Conservation (phyloP, 768 basidiomycete genomes). For the Hydnum rufescens region DNA sequence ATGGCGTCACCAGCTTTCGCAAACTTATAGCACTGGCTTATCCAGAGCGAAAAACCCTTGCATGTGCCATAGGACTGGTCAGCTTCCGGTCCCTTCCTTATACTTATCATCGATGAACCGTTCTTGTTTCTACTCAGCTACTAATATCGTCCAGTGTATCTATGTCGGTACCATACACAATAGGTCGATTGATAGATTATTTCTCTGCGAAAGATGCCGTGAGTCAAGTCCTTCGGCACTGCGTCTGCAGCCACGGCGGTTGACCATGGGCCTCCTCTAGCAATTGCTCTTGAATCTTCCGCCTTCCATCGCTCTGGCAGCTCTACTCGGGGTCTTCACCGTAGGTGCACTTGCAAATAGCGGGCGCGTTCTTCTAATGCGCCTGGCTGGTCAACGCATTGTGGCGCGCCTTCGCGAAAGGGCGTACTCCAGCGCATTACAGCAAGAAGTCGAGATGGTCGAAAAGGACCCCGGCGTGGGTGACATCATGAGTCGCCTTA, state of each 20-base stretch:
- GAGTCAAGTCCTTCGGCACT: constrained; percentile 15
- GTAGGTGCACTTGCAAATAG: constrained; percentile 79
- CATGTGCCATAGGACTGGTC: constrained; percentile 45
- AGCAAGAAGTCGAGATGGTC: constrained; percentile 83
- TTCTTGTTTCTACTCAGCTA: constrained; percentile 24
- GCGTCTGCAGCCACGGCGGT: not conserved
- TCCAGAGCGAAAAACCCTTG: constrained; percentile 61
- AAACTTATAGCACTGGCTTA: constrained; percentile 62
- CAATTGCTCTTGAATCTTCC: constrained; percentile 66
- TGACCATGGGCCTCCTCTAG: constrained; percentile 18
- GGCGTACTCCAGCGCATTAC: constrained; percentile 65
- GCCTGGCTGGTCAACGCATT: constrained; percentile 78
- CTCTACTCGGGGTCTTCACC: constrained; percentile 59
- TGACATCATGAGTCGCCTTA: constrained; percentile 79
- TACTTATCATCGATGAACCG: not conserved
- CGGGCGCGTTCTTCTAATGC: constrained; percentile 66
- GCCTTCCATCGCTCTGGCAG: constrained; percentile 55
- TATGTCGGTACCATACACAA: constrained; percentile 81
- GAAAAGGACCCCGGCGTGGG: constrained; percentile 65
- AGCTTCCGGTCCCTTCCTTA: constrained; percentile 9
- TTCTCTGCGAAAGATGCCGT: constrained; percentile 62
- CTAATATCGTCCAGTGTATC: constrained; percentile 78
- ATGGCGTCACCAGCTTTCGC: constrained; percentile 40
- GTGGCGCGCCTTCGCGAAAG: constrained; percentile 69
- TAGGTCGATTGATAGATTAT: constrained; percentile 88